These are phyloP conservation scores for Geotrichum restrictum DNA, from an alignment of 1,139 yeast species.

Conservation along the genomic window DNA sequence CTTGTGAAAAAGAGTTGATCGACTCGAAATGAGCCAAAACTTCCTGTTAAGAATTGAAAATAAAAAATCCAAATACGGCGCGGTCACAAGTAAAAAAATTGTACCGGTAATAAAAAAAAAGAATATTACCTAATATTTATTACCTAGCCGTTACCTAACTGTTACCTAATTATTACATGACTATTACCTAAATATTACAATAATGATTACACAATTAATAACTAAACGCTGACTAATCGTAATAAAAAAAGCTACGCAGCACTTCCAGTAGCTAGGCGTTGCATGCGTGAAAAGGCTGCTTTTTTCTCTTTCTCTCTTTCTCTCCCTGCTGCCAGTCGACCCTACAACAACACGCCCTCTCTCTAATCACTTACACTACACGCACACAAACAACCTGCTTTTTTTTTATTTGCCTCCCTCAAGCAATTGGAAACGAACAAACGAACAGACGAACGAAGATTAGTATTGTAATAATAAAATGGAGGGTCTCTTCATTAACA, in stretches of 20 bases:
- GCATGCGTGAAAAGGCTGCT: neutral
- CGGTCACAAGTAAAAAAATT: too few species aligned
- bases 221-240: neutral
- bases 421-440: too few species aligned
- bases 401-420: too few species aligned
- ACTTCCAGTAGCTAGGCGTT: neutral
- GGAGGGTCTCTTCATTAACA: constrained; percentile 87
- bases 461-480: too few species aligned
- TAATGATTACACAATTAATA: neutral
- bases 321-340: neutral
- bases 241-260: neutral
- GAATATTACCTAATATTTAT: too few species aligned
- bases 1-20: too few species aligned
- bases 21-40: too few species aligned
- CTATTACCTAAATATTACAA: neutral
- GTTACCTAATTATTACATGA: too few species aligned
- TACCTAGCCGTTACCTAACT: too few species aligned
- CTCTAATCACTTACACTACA: neutral
- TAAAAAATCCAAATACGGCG: neutral
- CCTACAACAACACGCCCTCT: too few species aligned
- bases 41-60: neutral
- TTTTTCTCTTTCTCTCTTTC: neutral
- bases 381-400: neutral
- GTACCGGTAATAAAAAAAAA: too few species aligned
- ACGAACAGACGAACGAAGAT: too few species aligned